These are phyloP conservation scores for Sphagnurus paluster DNA, from an alignment of 1,284 basidiomycete genomes.

Conservation along the genomic window DNA sequence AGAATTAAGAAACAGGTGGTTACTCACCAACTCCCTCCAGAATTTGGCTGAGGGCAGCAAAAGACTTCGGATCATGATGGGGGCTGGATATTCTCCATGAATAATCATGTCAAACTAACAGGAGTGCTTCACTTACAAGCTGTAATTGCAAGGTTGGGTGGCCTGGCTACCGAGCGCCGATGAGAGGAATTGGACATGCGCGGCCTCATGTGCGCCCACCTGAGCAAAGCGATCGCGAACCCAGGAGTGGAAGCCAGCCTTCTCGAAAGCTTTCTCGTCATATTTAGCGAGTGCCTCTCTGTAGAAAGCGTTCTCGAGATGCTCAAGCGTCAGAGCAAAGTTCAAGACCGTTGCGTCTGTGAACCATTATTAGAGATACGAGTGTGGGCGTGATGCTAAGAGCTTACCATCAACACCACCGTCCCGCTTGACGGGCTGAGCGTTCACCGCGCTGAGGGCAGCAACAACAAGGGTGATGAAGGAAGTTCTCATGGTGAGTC, in stretches of 20 bases:
- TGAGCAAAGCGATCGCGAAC: constrained; percentile 48
- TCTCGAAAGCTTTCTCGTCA: constrained; percentile 46
- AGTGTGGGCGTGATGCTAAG: not conserved
- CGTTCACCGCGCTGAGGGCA: constrained; percentile 8
- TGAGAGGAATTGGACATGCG: constrained; percentile 41
- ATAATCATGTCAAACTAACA: too few relatives aligned
- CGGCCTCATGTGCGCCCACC: constrained; percentile 61
- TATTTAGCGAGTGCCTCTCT: constrained; percentile 41
- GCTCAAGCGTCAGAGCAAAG: constrained; percentile 70
- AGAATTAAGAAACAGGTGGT: not conserved
- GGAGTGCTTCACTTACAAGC: constrained; percentile 46
- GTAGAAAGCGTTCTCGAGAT: constrained; percentile 71
- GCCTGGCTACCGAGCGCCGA: constrained; percentile 53
- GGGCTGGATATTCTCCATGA: too few relatives aligned
- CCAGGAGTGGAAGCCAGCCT: constrained; percentile 51
- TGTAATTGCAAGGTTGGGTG: constrained; percentile 55
- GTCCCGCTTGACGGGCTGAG: constrained; percentile 14
- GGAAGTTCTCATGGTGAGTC: constrained; percentile 18
- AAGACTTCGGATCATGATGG: constrained; percentile 47
- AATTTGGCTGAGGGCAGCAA: constrained; percentile 52
- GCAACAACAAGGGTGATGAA: constrained; percentile 10
- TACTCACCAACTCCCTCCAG: constrained; percentile 53
- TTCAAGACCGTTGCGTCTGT: constrained; percentile 36
- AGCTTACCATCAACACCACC: constrained; percentile 15
- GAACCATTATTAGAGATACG: not conserved